Base-by-base conservation (phyloP, 2,329 filamentous ascomycete species). In the Sphaceloma murrayae region DNA sequence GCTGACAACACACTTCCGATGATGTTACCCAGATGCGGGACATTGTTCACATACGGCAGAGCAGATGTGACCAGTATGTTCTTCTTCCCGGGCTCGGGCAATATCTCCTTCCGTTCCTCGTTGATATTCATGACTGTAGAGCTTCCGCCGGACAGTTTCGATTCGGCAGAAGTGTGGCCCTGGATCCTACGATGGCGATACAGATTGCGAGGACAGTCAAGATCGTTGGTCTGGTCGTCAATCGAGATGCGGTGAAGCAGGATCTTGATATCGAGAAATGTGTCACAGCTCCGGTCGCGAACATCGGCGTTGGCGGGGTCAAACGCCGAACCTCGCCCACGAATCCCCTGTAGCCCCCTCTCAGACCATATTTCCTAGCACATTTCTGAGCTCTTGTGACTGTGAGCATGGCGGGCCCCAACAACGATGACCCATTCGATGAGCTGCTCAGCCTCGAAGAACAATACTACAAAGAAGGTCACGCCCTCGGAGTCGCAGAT, bases 11-110 rank as follows among this genome's bases (percentile, higher is more conserved):
- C 86, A 55, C 80, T 85, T 51, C 86, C 86, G 51, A 93, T 80
- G 52, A 94, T 79, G 65, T 94, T 94, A 50, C 86, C 88, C 55
- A 95, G 68, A 67, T 94, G 88, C 38, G 87, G 71, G 0, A 74
- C 67, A 57, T 80, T 80, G 62, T 80, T 80, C 43, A 85, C 82
- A 56, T 94, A 94, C 31, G 87, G 87, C 36, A 95, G 66, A n/a
- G 88, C 88, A 55, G 82, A 89, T 32, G 89, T 94, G 56, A 96
- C 80, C 50, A 96, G 75, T 55, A 93, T 78, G 63, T 95, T 96
- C 56, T 80, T 75, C 72, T 94, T 80, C 54, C 69, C 69, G 48
- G 67, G 62, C 47, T 66, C 58, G 44, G 69, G 69, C 45, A 72
- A 58, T 40, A 71, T 68, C 53, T 64, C 64, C 48, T 64, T 62